Base-by-base conservation (phyloP, 176 grass and related monocot genomes). In the Leersia perrieri region DNA sequence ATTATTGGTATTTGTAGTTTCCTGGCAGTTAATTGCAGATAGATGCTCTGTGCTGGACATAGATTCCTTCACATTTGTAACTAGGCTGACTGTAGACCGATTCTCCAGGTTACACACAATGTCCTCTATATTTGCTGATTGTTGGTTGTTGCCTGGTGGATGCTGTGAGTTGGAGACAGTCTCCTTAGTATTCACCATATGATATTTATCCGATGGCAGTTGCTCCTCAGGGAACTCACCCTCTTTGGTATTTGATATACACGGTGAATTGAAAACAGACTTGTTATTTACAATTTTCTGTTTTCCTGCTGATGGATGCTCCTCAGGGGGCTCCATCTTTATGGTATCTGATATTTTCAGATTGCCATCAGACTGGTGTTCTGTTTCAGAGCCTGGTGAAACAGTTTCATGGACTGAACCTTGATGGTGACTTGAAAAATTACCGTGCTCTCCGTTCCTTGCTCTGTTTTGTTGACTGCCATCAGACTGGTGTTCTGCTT, bases 41-140 rank as follows among this genome's bases (percentile, higher is more conserved):
- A 28, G 36, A 16, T 12, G 38, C 20, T 34, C 26, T 47, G 28
- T 63, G 20, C 1, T 35, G 2, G 23, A 9, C 9, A 51, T 16
- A n/a, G 70, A 26, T 9, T 49, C 25, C 68, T 60, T 11, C 1
- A 3, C 60, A 5, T 34, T 47, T 68, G 61, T 13, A 34, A 11
- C 55, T 71, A 33, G 27, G 60, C 10, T 9, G n/a, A 38, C 68
- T 83, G 33, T 5, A 74, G 75, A 34, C 32, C 60, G 86, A 83
- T 26, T 1, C 72, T 71, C 23, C 32, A 26, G 11, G 36, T 68
- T 62, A 12, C 0, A 47, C 16, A 44, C 5, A 78, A 20, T 12
- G 42, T 31, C 14, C 8, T 78, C 5, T 4, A 3, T 9, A 14
- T 45, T 73, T 73, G 5, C 60, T 60, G 28, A 26, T 36, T 30